phyloP scores from a whole-genome alignment of 371 early-diverging fungal species.

The Massospora cicadina region DNA sequence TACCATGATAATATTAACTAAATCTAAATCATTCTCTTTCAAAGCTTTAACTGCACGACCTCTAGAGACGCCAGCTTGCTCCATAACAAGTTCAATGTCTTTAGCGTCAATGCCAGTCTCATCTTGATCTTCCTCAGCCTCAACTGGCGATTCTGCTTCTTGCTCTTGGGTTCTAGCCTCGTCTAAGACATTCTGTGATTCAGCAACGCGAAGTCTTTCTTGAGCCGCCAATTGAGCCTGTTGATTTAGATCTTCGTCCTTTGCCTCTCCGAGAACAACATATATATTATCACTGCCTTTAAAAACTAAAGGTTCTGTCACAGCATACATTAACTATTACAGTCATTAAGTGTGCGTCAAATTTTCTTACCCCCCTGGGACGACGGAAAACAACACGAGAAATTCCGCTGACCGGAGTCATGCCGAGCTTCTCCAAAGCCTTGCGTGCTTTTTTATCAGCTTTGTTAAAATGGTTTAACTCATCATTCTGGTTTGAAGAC shows the following conservation, averaged over 20 bases:
- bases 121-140: slow-evolving; percentile 35
- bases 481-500: background rate
- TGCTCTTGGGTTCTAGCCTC: slow-evolving; percentile 25
- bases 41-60: slow-evolving; percentile 84
- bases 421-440: slow-evolving; percentile 80
- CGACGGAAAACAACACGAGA: slow-evolving; percentile 82
- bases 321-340: slow-evolving; percentile 57
- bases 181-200: slow-evolving; percentile 19
- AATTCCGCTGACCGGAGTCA: slow-evolving; percentile 72
- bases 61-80: slow-evolving; percentile 74
- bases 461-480: background rate
- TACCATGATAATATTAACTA: slow-evolving; percentile 88
- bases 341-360: slow-evolving; percentile 1
- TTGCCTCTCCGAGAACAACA: slow-evolving; percentile 92
- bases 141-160: slow-evolving; percentile 25
- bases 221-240: slow-evolving; percentile 53
- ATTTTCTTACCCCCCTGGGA: slow-evolving; percentile 54
- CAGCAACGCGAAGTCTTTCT: slow-evolving; percentile 24
- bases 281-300: slow-evolving; percentile 79
- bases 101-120: slow-evolving; percentile 65
- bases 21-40: slow-evolving; percentile 71
- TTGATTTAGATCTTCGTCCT: slow-evolving; percentile 65
- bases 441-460: slow-evolving; percentile 90
- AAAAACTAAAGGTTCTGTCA: slow-evolving; percentile 84
- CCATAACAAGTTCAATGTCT: slow-evolving; percentile 87